phyloP scores from a whole-genome alignment of 2,329 filamentous ascomycete species.

The Neonectria faginata region DNA sequence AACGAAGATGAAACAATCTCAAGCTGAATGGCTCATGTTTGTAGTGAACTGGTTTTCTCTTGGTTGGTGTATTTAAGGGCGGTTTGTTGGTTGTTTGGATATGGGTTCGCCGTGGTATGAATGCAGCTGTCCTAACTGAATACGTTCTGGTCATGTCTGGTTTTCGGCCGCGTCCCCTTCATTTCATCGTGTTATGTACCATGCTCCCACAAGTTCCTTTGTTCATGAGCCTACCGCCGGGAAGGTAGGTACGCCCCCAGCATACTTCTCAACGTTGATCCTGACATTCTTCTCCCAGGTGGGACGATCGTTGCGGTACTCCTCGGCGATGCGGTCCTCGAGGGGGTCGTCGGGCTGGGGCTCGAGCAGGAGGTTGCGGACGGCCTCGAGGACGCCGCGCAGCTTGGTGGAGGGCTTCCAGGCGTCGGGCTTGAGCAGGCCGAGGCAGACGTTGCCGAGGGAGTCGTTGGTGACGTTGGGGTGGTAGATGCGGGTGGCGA shows the following conservation, averaged over 20 bases:
- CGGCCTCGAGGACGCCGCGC: slow-evolving; percentile 78
- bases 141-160: slow-evolving; percentile 3
- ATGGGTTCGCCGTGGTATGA: slow-evolving; percentile 7
- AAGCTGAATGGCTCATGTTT: slow-evolving; percentile 1
- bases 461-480: slow-evolving; percentile 92
- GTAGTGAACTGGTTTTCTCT: neutral
- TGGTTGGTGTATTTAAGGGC: neutral
- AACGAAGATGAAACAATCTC: slow-evolving; percentile 31
- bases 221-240: slow-evolving; percentile 39
- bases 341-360: slow-evolving; percentile 92
- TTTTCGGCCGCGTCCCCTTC: slow-evolving; percentile 2
- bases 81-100: neutral
- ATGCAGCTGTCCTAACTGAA: slow-evolving; percentile 2
- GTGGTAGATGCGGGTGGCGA: slow-evolving; percentile 93
- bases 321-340: slow-evolving; percentile 86
- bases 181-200: slow-evolving; percentile 11
- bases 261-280: slow-evolving; percentile 80
- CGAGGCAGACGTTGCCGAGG: slow-evolving; percentile 86
- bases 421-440: slow-evolving; percentile 83
- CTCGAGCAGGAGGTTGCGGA: slow-evolving; percentile 79
- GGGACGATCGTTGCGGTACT: slow-evolving; percentile 76
- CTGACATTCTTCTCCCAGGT: slow-evolving; percentile 81
- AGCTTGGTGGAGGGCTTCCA: slow-evolving; percentile 93
- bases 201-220: neutral
- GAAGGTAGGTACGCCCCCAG: slow-evolving; percentile 59